Base-by-base conservation (phyloP, 805 yeast species). In the Candida sphagnicola region DNA sequence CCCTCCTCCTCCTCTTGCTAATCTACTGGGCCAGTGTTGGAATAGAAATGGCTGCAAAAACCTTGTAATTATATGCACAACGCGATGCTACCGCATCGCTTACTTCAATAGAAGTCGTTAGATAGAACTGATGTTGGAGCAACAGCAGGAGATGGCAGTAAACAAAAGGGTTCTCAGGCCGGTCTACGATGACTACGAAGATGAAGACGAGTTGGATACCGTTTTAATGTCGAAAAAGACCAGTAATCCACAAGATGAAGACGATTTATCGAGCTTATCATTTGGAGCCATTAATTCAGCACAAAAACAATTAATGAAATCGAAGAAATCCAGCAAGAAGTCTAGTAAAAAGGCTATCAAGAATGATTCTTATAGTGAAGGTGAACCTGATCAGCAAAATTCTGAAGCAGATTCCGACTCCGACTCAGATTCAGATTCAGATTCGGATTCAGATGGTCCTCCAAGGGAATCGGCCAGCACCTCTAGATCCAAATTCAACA, bases 271-370 rank as follows among this genome's bases (percentile, higher is more conserved):
- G 8, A 67, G 74, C 4, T 46, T 80, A n/a, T 79, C 87, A 5
- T 81, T 82, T 64, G 86, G 82, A 1, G 74, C 85, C 4, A 59
- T 82, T 42, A 77, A 75, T 50, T 58, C 70, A 5, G 86, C 87
- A 3, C 85, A 80, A 49, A 69, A 62, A 35, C 65, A 75, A 48
- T 54, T 75, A 31, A 61, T 28, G 41, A 46, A 34, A 43, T 42
- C 28, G 47, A 48, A 26, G 39, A 43, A 37, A 30, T 18, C 15
- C 30, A 10, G 29, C n/a, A 26, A 26, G 5, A 44, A 43, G 32
- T n/a, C n/a, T n/a, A n/a, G n/a, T n/a, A n/a, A n/a, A n/a, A n/a
- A n/a, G n/a, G n/a, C n/a, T n/a, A n/a, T n/a, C n/a, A n/a, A n/a
- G n/a, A n/a, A n/a, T n/a, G 57, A 54, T 15, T 31, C 42, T 12